Conservation (phyloP, 2,329 filamentous ascomycete genomes). For the Dryadomyces quercus-mongolicae region DNA sequence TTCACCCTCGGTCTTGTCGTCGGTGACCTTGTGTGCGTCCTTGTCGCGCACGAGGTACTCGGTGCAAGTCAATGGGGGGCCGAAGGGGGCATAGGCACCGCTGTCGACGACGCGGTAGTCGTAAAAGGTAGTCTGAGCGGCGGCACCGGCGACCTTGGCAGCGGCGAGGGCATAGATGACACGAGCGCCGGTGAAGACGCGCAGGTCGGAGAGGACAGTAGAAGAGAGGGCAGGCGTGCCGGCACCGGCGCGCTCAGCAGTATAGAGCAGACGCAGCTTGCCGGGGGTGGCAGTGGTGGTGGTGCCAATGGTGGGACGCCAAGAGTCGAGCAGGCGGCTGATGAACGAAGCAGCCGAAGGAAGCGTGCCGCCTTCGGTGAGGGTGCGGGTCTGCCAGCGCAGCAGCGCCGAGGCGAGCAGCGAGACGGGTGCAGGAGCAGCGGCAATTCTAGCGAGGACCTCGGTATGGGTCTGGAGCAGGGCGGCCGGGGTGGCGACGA, state of each 20-base stretch:
- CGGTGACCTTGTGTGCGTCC: slow-evolving; percentile 46
- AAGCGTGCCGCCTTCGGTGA: slow-evolving; percentile 62
- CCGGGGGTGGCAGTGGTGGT: slow-evolving; percentile 44
- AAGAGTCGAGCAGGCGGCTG: slow-evolving; percentile 46
- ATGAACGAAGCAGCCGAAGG: slow-evolving; percentile 50
- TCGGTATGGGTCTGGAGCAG: slow-evolving; percentile 56
- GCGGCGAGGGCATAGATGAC: slow-evolving; percentile 78
- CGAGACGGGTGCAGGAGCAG: slow-evolving; percentile 29
- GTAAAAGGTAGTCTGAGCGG: slow-evolving; percentile 59
- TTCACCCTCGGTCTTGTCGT: slow-evolving; percentile 49
- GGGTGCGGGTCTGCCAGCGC: slow-evolving; percentile 55
- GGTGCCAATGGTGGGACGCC: slow-evolving; percentile 47
- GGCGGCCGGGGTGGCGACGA: slow-evolving; percentile 66
- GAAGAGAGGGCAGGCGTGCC: slow-evolving; percentile 53
- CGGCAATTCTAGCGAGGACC: slow-evolving; percentile 39
- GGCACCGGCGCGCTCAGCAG: slow-evolving; percentile 59
- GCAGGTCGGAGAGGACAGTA: slow-evolving; percentile 63
- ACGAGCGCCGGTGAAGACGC: slow-evolving; percentile 67
- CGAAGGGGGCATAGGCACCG: slow-evolving; percentile 54
- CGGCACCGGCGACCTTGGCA: slow-evolving; percentile 72
- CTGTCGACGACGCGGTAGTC: slow-evolving; percentile 27
- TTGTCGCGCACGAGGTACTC: slow-evolving; percentile 65
- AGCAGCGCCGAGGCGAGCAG: slow-evolving; percentile 55
- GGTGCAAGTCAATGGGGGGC: slow-evolving; percentile 64
- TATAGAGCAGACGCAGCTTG: slow-evolving; percentile 70